Base-by-base conservation (phyloP, 129 eudicot genomes). In the Lactuca sativa region DNA sequence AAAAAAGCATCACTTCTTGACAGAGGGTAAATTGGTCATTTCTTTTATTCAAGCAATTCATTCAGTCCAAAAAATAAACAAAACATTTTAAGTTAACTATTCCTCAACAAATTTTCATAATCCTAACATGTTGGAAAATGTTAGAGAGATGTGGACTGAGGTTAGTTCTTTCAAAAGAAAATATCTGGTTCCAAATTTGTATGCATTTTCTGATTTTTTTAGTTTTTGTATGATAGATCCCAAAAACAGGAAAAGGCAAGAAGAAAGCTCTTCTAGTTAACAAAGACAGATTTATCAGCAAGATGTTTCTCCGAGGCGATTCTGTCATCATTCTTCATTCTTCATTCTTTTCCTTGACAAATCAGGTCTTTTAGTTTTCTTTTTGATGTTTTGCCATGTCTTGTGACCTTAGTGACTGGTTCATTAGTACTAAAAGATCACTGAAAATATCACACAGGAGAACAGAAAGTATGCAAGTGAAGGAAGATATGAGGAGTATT, bases 221-320 rank as follows among this genome's bases (percentile, higher is more conserved):
- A n/a, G n/a, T n/a, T n/a, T 64, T 16, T 9, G 44, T 47, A 40
- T 63, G 16, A 40, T 71, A 91, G 95, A 91, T 92, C 17, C 97
- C 97, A 8, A 92, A 88, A 83, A 86, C 97, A 59, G 97, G 97
- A 44, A 92, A 92, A 77, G 97, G 97, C 61, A 92, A 92, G 89
- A 92, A 92, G 88, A 92, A 88, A 82, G 92, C 97, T 62, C 91
- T 80, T 64, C 86, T 93, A 0, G 95, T 92, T 51, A 92, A 92
- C 87, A 88, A 89, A 82, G 96, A 92, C 71, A 82, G 95, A 66
- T 92, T 91, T 76, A 92, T 92, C 15, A 92, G 96, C 83, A 92
- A 92, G 80, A 92, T 92, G 97, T 92, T 92, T 70, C 96, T 92
- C 6, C 87, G 97, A 51, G 97, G 97, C 14, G 97, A 91, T 82